Evolutionary conservation across 2,329 filamentous ascomycete genomes (phyloP).

Genomic region (Chaetomiaceae sp.): DNA sequence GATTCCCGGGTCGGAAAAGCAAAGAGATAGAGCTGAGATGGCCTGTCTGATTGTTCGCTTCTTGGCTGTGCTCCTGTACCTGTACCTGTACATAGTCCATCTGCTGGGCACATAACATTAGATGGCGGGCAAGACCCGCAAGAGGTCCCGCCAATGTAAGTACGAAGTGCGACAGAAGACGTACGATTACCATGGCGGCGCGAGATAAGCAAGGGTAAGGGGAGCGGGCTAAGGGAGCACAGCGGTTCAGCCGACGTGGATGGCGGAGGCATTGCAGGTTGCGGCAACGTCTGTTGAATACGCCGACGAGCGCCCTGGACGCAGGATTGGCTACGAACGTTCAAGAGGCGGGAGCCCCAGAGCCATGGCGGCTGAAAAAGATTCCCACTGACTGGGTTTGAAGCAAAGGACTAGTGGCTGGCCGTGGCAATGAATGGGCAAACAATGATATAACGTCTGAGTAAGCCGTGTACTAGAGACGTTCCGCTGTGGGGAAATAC

Average conservation of each 20-base stretch:
- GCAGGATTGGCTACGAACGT: neutral
- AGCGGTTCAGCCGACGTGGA: no score
- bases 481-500: no score
- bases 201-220: no score
- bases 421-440: no score
- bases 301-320: no score
- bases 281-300: neutral
- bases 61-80: neutral
- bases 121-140: neutral
- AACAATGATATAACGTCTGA: neutral
- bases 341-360: neutral
- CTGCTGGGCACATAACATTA: neutral
- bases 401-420: no score
- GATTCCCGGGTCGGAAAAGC: constrained; percentile 3
- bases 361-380: neutral
- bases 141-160: neutral
- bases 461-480: no score
- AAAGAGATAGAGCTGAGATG: constrained; percentile 5
- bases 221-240: neutral
- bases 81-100: constrained; percentile 4
- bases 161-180: no score
- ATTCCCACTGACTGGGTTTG: neutral
- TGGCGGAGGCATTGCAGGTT: neutral
- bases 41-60: constrained; percentile 12
- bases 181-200: no score